These are phyloP conservation scores for Neoboletus brunneissimus DNA, from an alignment of 768 basidiomycete genomes.

Conservation along the genomic window DNA sequence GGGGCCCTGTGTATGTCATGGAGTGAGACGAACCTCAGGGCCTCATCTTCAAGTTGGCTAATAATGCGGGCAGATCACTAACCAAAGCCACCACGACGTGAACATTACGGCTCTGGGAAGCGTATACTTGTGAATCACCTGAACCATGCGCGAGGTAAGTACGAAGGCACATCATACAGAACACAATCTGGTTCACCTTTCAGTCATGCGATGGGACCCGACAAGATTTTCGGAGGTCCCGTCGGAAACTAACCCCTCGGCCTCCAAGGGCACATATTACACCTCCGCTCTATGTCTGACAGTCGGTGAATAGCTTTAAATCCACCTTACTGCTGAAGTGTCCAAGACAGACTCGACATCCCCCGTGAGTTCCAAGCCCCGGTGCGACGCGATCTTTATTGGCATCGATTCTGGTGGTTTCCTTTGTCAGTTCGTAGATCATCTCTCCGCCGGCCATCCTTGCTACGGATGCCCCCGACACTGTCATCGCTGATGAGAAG, in stretches of 20 bases:
- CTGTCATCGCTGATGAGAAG: background rate
- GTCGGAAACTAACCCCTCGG: background rate
- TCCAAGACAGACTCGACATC: background rate
- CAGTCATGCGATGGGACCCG: background rate
- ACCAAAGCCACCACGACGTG: background rate
- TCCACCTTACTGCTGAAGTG: background rate
- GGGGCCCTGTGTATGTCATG: too few relatives aligned
- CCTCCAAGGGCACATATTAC: background rate
- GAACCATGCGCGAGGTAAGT: background rate
- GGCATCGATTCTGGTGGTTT: background rate
- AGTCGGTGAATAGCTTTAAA: background rate
- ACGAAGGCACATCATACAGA: background rate
- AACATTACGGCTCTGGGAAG: too few relatives aligned
- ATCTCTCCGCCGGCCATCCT: background rate
- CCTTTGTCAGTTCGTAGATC: background rate
- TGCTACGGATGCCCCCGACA: background rate
- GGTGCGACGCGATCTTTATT: background rate
- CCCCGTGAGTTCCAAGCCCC: background rate
- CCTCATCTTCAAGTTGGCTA: background rate
- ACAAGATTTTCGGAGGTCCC: background rate
- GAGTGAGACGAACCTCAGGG: background rate
- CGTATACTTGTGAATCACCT: background rate
- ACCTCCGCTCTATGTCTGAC: background rate
- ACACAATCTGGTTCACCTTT: background rate
- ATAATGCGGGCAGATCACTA: background rate